phyloP scores from a whole-genome alignment of 441 rosid species.

The Populus hybrid region DNA sequence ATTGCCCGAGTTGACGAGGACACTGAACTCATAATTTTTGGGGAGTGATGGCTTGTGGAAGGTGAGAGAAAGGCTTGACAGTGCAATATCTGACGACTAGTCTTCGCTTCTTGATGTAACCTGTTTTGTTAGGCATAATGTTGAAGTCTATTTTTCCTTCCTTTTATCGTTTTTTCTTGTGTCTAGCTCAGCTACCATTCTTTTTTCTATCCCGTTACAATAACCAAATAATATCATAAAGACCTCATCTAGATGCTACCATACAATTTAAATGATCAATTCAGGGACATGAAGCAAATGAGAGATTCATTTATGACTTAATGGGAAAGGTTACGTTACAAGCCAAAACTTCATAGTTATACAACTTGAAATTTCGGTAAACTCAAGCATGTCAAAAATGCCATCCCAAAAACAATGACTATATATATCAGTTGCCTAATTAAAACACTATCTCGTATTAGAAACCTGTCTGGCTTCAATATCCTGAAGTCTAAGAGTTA shows the following conservation, averaged over 20 bases:
- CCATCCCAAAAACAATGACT: neutral
- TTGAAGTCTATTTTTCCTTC: no score
- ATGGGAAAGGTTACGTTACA: neutral
- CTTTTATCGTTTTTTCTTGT: neutral
- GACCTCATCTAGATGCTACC: neutral
- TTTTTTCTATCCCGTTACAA: no score
- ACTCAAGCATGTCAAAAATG: neutral
- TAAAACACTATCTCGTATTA: neutral
- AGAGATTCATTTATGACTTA: neutral
- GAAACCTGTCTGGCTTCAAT: slow-evolving; percentile 55
- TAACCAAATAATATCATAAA: neutral
- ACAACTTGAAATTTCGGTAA: neutral
- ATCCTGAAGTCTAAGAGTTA: slow-evolving; percentile 71
- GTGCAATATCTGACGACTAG: no score
- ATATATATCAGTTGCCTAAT: neutral
- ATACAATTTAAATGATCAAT: no score
- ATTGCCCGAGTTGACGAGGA: slow-evolving; percentile 12
- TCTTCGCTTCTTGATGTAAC: no score
- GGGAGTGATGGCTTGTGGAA: slow-evolving; percentile 67
- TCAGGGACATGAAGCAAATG: neutral
- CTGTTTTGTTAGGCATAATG: no score
- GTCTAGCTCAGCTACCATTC: neutral
- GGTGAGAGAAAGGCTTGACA: slow-evolving; percentile 20
- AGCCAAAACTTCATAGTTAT: neutral
- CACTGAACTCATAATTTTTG: slow-evolving; percentile 33